Percentiles rank a stretch among this genome's conserved stretches.
These are phyloP conservation scores for Hepatocystis sp. DNA, from an alignment of 169 alveolate genomes.

Conservation along the genomic window DNA sequence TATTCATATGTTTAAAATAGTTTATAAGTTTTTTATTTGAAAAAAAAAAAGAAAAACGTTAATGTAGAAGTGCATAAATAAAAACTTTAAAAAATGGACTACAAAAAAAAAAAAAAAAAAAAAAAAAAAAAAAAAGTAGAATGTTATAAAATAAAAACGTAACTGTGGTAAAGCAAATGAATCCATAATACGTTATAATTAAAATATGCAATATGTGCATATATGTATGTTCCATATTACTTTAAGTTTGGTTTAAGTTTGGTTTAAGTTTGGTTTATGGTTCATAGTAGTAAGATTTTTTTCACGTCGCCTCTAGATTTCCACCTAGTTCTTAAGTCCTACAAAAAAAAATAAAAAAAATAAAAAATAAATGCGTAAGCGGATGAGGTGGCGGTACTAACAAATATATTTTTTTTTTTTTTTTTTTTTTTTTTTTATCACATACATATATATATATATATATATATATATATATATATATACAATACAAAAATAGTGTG, in stretches of 20 bases:
- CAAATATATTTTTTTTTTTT: too few relatives aligned
- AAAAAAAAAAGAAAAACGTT: background rate
- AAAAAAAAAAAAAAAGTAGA: too few relatives aligned
- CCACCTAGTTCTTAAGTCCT: slow-evolving; percentile 72
- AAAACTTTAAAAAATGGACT: too few relatives aligned
- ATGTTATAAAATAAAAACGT: too few relatives aligned
- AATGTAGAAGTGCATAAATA: too few relatives aligned
- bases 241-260: too few relatives aligned
- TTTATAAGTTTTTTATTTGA: slow-evolving; percentile 9
- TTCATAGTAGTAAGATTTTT: slow-evolving; percentile 19
- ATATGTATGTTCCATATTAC: too few relatives aligned
- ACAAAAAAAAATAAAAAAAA: background rate
- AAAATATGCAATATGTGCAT: too few relatives aligned
- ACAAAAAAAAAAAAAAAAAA: slow-evolving; percentile 43
- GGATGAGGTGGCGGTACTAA: background rate
- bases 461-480: background rate
- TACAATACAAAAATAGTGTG: background rate
- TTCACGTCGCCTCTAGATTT: slow-evolving; percentile 55
- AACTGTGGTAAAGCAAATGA: too few relatives aligned
- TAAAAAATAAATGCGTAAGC: background rate
- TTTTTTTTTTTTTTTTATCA: too few relatives aligned
- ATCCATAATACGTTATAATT: too few relatives aligned
- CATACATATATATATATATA: background rate
- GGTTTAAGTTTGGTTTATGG: too few relatives aligned
- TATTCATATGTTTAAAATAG: background rate